phyloP scores from a whole-genome alignment of 2,329 filamentous ascomycete genomes.

The Pyrenochaeta sp. region DNA sequence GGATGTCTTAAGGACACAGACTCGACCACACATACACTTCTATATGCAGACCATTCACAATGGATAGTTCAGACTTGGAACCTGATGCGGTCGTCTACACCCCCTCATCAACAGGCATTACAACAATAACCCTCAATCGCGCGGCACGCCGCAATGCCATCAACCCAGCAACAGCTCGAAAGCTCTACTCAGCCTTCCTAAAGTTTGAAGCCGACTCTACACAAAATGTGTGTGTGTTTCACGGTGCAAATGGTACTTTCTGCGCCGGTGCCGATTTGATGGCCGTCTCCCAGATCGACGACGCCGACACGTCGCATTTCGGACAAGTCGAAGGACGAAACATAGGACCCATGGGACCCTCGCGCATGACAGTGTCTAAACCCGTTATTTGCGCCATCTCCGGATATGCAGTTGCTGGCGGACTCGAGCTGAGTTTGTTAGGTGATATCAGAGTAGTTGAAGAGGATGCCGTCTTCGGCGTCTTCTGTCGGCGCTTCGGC shows the following conservation, averaged over 20 bases:
- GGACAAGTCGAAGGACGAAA: slow-evolving; percentile 49
- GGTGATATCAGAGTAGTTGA: slow-evolving; percentile 64
- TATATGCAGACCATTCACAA: background rate
- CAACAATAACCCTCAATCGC: slow-evolving; percentile 65
- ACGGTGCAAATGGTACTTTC: slow-evolving; percentile 59
- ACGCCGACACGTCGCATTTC: slow-evolving; percentile 25
- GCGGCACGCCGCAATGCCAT: slow-evolving; percentile 62
- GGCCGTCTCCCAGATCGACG: slow-evolving; percentile 44
- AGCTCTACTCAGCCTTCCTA: slow-evolving; percentile 59
- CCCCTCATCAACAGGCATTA: slow-evolving; percentile 54
- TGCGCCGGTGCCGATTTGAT: slow-evolving; percentile 64
- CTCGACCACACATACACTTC: background rate
- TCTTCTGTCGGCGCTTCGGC: slow-evolving; percentile 64
- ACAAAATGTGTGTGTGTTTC: slow-evolving; percentile 63
- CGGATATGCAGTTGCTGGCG: slow-evolving; percentile 64
- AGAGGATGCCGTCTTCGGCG: slow-evolving; percentile 62
- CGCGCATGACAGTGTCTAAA: slow-evolving; percentile 60
- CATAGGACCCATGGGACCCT: slow-evolving; percentile 62
- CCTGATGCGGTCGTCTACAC: slow-evolving; percentile 24
- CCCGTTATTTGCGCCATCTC: slow-evolving; percentile 62
- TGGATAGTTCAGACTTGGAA: slow-evolving; percentile 8
- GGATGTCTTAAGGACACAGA: background rate
- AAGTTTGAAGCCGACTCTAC: slow-evolving; percentile 59
- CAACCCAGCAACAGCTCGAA: slow-evolving; percentile 57
- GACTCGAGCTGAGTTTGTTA: slow-evolving; percentile 62